Base-by-base conservation (phyloP, 2,329 filamentous ascomycete genomes). In the Cryphonectria parasitica region DNA sequence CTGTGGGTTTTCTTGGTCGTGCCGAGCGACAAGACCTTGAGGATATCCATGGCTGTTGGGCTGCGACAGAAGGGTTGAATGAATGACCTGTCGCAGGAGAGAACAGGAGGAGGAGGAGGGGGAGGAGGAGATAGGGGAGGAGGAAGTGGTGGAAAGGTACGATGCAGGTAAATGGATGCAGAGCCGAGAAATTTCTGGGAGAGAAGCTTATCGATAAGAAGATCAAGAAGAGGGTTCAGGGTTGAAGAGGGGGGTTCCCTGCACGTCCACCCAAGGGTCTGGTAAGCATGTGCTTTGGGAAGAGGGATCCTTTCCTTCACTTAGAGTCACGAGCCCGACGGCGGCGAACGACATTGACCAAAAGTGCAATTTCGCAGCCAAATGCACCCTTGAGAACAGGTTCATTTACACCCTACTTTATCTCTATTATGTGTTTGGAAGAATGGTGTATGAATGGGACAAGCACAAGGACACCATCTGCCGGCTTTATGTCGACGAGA, bases 401-500 rank as follows among this genome's bases (percentile, higher is more conserved):
- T 2, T 25, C n/a, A 36, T 19, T 0, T 17, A 31, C 3, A 43
- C 19, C 36, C 5, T 39, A 3, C 8, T n/a, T n/a, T 5, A 19
- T n/a, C 10, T 34, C 25, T 10, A 25, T 22, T 17, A 22, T 19
- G 64, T n/a, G n/a, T 28, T 45, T 66, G 68, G 70, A 71, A 80
- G 63, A 74, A 85, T 85, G 84, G 82, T 81, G 28, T 85, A 85
- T 77, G 78, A 83, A 71, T 86, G 84, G 83, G 81, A 82, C n/a
- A 74, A 75, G 19, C 79, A 85, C 74, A 79, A 79, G 75, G 78
- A 83, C 67, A 80, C 77, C 76, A 83, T 82, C 75, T 79, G 79
- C 56, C 87, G 88, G 74, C 87, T 96, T 77, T 96, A 94, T 76
- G 92, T 95, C 75, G 88, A 90, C 71, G 91, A 96, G 81, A 89